phyloP scores from a whole-genome alignment of 2,329 filamentous ascomycete species.

The Aspergillus arachidicola region DNA sequence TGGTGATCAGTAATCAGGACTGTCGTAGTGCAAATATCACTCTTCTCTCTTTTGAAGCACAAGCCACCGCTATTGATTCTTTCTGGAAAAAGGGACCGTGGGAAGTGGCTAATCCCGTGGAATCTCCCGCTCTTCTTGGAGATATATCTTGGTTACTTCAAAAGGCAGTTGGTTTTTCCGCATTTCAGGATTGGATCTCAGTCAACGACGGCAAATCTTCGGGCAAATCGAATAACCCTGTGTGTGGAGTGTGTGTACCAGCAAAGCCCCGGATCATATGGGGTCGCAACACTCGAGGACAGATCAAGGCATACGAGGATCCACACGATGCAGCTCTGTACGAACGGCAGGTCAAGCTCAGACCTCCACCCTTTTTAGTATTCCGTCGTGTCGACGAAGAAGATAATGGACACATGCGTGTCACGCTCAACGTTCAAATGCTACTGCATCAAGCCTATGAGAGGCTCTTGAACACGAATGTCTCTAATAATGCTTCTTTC shows the following conservation, averaged over 20 bases:
- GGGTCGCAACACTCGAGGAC: constrained; percentile 31
- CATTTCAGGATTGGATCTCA: constrained; percentile 33
- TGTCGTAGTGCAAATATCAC: constrained; percentile 38
- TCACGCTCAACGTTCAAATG: constrained; percentile 42
- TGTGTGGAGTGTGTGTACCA: constrained; percentile 33
- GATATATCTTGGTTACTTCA: constrained; percentile 38
- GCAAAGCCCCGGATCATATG: constrained; percentile 36
- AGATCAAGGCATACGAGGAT: constrained; percentile 53
- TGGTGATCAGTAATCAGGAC: constrained; percentile 19
- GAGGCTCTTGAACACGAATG: constrained; percentile 23
- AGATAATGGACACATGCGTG: constrained; percentile 39
- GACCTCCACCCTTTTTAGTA: constrained; percentile 47
- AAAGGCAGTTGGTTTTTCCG: constrained; percentile 26
- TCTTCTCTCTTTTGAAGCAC: constrained; percentile 31
- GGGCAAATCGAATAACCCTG: not conserved
- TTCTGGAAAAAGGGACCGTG: constrained; percentile 23
- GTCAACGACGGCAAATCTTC: constrained; percentile 11
- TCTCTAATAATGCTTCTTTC: constrained; percentile 26
- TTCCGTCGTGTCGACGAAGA: constrained; percentile 37
- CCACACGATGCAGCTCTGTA: constrained; percentile 52
- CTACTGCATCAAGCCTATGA: constrained; percentile 40
- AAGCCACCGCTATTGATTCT: constrained; percentile 22
- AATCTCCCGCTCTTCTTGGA: constrained; percentile 27
- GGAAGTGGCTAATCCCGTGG: constrained; percentile 30
- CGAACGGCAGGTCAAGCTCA: constrained; percentile 54